These are phyloP conservation scores for Cercophora samala DNA, from an alignment of 495 filamentous ascomycete genomes.

Conservation along the genomic window DNA sequence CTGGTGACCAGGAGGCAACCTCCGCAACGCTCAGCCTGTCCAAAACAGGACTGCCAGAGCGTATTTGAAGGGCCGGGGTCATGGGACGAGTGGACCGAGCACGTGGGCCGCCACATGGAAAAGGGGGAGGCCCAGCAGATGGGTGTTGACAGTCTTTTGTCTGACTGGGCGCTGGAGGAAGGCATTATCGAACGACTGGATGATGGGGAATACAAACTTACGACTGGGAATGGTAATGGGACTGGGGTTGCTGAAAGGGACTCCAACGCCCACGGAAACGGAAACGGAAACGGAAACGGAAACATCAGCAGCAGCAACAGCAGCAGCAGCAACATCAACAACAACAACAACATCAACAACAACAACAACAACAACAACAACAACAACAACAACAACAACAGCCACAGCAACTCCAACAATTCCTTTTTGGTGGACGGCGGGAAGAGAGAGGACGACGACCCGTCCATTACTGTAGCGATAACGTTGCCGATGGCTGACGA, in stretches of 20 bases:
- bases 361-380: conserved; percentile 17
- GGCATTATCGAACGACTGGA: conserved; percentile 55
- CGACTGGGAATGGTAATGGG: conserved; percentile 29
- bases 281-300: too few relatives aligned
- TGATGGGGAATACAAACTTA: conserved; percentile 50
- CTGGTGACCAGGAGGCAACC: conserved; percentile 62
- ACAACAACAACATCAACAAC: conserved; percentile 19
- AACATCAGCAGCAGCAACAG: conserved; percentile 23
- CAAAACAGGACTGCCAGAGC: conserved; percentile 62
- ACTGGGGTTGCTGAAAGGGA: background rate
- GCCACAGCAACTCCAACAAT: conserved; percentile 17
- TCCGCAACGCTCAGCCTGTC: conserved; percentile 66
- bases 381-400: conserved; percentile 23
- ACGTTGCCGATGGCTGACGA: conserved; percentile 18
- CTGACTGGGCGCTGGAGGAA: conserved; percentile 55
- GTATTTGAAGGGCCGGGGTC: conserved; percentile 66
- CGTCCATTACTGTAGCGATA: conserved; percentile 36
- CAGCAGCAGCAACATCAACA: conserved; percentile 17
- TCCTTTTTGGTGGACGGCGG: conserved; percentile 19
- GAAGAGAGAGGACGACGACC: conserved; percentile 35
- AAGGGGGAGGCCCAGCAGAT: conserved; percentile 51
- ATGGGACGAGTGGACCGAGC: conserved; percentile 90
- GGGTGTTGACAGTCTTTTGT: conserved; percentile 50
- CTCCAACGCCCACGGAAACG: conserved; percentile 1
- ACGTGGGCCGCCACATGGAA: conserved; percentile 88